phyloP scores from a whole-genome alignment of 306 rosid genomes.

The Vachellia pachyceras region DNA sequence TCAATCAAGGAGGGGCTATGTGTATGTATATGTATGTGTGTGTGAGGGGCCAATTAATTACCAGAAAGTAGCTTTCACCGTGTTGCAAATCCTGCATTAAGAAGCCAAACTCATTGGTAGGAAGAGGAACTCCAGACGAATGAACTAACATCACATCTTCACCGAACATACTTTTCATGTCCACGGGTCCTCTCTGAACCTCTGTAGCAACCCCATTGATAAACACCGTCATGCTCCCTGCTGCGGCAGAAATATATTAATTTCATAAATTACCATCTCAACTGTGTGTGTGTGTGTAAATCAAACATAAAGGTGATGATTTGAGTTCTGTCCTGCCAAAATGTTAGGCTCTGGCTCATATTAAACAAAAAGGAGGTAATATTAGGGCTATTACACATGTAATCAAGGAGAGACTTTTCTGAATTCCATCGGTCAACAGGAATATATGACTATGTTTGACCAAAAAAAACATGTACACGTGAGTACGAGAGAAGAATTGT shows the following conservation, averaged over 20 bases:
- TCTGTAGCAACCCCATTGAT: constrained; percentile 86
- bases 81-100: constrained; percentile 67
- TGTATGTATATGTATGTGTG: no score
- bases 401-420: no score
- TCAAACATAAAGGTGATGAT: not conserved
- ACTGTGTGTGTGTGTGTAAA: no score
- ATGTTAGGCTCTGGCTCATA: no score
- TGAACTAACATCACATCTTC: constrained; percentile 72
- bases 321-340: not conserved
- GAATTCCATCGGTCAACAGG: not conserved
- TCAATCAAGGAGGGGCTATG: no score
- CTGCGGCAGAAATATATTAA: not conserved
- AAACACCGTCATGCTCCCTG: constrained; percentile 75
- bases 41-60: no score
- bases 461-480: not conserved
- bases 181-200: constrained; percentile 69
- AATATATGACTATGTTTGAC: not conserved
- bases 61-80: constrained; percentile 95
- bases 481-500: constrained; percentile 15
- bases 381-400: not conserved
- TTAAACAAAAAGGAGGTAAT: no score
- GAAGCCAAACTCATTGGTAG: constrained; percentile 74
- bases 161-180: constrained; percentile 71
- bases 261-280: not conserved
- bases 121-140: constrained; percentile 77